Evolutionary conservation across 2,329 filamentous ascomycete genomes (phyloP).

Genomic region (Fusarium decemcellulare): DNA sequence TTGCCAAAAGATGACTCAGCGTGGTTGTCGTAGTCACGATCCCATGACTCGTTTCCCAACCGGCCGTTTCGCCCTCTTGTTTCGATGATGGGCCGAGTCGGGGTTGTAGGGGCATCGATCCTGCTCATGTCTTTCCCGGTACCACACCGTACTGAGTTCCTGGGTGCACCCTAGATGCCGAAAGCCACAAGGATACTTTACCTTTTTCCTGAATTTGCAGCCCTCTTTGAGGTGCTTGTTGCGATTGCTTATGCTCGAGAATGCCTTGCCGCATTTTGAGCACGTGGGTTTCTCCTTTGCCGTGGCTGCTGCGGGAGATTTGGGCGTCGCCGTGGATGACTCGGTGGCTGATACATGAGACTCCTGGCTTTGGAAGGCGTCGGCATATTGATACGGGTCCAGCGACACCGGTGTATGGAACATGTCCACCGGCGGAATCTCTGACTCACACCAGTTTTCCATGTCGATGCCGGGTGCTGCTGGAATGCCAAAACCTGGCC

Average conservation of each 20-base stretch:
- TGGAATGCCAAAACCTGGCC: neutral
- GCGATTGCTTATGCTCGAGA: conserved; percentile 49
- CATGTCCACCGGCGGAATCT: no score
- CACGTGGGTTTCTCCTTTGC: conserved; percentile 35
- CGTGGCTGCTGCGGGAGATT: conserved; percentile 22
- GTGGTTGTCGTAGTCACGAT: neutral
- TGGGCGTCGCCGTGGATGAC: conserved; percentile 21
- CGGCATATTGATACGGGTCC: neutral
- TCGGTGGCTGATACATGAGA: conserved; percentile 7
- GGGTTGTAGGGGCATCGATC: conserved; percentile 42
- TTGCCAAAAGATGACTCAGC: neutral
- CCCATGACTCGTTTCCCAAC: neutral
- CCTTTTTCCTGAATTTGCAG: conserved; percentile 43
- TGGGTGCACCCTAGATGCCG: conserved; percentile 39
- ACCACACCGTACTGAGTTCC: conserved; percentile 48
- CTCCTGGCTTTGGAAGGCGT: neutral
- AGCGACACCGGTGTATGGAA: neutral
- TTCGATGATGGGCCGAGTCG: neutral
- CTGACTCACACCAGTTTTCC: no score
- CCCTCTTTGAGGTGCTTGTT: conserved; percentile 51
- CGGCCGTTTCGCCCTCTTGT: neutral
- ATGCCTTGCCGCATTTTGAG: conserved; percentile 45
- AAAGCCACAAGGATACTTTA: conserved; percentile 45
- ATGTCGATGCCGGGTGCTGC: neutral
- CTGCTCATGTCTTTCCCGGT: conserved; percentile 46